A percentile compares a stretch with the other conserved stretches of the same genome.
phyloP scores from a whole-genome alignment of 2,329 filamentous ascomycete genomes.

The Huntiella savannae region DNA sequence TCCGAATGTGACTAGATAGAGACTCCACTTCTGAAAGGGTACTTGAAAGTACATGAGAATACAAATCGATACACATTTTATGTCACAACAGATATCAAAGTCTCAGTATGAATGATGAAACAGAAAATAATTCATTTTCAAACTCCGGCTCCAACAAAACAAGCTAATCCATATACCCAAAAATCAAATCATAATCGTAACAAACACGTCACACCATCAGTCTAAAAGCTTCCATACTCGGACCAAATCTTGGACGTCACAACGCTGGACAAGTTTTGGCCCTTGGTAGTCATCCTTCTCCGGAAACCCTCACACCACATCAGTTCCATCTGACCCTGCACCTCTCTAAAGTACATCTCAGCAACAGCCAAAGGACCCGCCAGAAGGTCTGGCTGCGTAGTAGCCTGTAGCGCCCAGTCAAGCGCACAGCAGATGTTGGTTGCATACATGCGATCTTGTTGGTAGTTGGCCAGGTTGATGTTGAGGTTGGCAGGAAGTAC shows the following conservation, averaged over 20 bases:
- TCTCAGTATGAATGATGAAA: neutral
- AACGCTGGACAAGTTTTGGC: slow-evolving; percentile 24
- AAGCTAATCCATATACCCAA: no score
- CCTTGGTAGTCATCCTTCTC: slow-evolving; percentile 21
- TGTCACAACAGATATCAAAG: neutral
- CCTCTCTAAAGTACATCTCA: slow-evolving; percentile 23
- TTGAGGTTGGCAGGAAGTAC: slow-evolving; percentile 21
- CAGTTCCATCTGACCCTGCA: slow-evolving; percentile 25
- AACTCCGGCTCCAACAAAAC: no score
- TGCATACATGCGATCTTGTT: slow-evolving; percentile 26
- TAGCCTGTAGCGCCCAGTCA: slow-evolving; percentile 26
- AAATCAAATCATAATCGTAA: neutral
- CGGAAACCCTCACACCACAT: slow-evolving; percentile 30
- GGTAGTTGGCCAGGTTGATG: slow-evolving; percentile 25
- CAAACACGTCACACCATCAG: neutral
- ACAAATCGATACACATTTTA: neutral
- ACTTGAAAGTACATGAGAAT: no score
- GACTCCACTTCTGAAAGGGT: no score
- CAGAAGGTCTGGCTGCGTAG: slow-evolving; percentile 28
- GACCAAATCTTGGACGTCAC: slow-evolving; percentile 21
- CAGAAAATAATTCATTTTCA: neutral
- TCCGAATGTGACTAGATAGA: no score
- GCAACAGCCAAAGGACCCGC: slow-evolving; percentile 25
- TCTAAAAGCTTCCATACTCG: slow-evolving; percentile 9
- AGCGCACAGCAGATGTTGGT: slow-evolving; percentile 31